A percentile compares a stretch with the other conserved stretches of the same genome.
phyloP scores from a whole-genome alignment of 192 early-diverging fungal species.

The Umbelopsis isabellina region DNA sequence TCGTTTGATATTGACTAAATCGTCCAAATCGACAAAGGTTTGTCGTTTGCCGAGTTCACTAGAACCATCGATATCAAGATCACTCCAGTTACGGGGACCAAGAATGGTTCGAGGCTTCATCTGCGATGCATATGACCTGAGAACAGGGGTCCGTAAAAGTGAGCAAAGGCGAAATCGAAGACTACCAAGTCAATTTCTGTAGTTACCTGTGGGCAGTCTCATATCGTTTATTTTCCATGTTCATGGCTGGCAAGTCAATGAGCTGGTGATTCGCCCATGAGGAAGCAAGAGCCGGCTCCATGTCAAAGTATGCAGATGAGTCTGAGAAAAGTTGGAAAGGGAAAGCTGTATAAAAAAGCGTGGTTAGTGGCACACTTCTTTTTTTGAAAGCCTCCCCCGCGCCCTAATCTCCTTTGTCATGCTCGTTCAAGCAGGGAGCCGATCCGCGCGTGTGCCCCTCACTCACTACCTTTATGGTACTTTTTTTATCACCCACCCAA shows the following conservation, averaged over 20 bases:
- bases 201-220: slow-evolving; percentile 14
- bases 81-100: slow-evolving; percentile 17
- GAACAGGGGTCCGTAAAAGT: neutral
- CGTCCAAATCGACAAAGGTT: slow-evolving; percentile 16
- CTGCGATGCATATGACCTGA: slow-evolving; percentile 22
- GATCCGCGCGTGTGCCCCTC: slow-evolving; percentile 24
- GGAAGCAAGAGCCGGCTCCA: slow-evolving; percentile 20
- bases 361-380: slow-evolving; percentile 24
- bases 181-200: no score
- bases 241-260: slow-evolving; percentile 4
- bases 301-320: slow-evolving; percentile 24
- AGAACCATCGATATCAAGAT: neutral
- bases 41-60: slow-evolving; percentile 1
- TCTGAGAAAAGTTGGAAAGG: slow-evolving; percentile 22
- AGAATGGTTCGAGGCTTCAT: slow-evolving; percentile 22
- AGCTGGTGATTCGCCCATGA: slow-evolving; percentile 22
- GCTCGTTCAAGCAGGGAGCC: slow-evolving; percentile 21
- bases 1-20: slow-evolving; percentile 19
- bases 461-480: slow-evolving; percentile 8
- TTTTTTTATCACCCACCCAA: slow-evolving; percentile 13
- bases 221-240: slow-evolving; percentile 2
- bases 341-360: slow-evolving; percentile 21
- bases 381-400: slow-evolving; percentile 22
- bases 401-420: slow-evolving; percentile 24
- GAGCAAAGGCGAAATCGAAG: neutral